phyloP scores from a whole-genome alignment of 768 basidiomycete genomes.

The Collybia sordida region DNA sequence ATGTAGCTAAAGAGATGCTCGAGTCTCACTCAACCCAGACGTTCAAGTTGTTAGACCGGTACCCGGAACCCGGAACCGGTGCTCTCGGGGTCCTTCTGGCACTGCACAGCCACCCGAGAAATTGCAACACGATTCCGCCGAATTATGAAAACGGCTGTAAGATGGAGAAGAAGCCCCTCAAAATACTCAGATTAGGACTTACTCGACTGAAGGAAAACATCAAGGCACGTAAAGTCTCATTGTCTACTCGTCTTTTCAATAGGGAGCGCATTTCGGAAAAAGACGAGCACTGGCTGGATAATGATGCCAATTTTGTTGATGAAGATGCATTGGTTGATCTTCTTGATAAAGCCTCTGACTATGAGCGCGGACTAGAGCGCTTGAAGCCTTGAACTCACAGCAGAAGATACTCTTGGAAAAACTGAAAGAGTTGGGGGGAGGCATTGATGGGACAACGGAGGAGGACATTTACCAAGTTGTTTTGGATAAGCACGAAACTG shows the following conservation, averaged over 20 bases:
- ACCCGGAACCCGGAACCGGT: no score
- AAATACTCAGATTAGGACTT: slow-evolving; percentile 17
- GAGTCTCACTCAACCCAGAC: no score
- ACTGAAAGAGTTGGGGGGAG: no score
- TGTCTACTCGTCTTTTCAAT: slow-evolving; percentile 4
- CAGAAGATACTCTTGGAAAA: background rate
- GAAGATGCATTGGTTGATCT: slow-evolving; percentile 17
- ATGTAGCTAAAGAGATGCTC: no score
- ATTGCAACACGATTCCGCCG: no score
- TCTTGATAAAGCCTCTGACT: slow-evolving; percentile 18
- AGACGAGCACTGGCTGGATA: slow-evolving; percentile 21
- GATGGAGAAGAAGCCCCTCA: slow-evolving; percentile 7
- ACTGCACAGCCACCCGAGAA: slow-evolving; percentile 2
- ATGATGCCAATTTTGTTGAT: slow-evolving; percentile 20
- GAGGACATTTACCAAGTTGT: slow-evolving; percentile 8
- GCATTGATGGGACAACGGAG: background rate
- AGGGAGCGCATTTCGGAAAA: slow-evolving; percentile 9
- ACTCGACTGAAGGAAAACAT: slow-evolving; percentile 8
- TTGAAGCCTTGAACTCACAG: no score
- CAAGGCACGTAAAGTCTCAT: slow-evolving; percentile 3
- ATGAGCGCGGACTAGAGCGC: slow-evolving; percentile 12
- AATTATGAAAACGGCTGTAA: no score
- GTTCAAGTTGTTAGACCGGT: no score
- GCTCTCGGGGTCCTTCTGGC: background rate
- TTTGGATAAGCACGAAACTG: slow-evolving; percentile 1